A percentile compares a stretch with the other conserved stretches of the same genome.
phyloP scores from a whole-genome alignment of 208 protist species.

The Angomonas desouzai region DNA sequence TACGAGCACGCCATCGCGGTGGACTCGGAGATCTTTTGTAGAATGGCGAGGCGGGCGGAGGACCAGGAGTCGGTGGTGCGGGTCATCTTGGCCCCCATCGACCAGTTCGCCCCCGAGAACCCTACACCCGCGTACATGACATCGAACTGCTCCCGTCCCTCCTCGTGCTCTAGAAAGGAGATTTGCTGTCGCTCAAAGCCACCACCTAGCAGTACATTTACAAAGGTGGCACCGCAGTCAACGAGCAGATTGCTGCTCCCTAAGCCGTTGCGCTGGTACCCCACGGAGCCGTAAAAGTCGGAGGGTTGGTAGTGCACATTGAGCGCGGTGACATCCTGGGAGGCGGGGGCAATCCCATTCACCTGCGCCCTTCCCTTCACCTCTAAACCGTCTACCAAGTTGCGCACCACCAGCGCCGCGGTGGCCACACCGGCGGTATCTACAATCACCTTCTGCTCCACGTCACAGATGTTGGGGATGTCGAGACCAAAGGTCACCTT shows the following conservation, averaged over 20 bases:
- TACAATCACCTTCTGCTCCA: constrained; percentile 61
- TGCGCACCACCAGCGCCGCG: constrained; percentile 34
- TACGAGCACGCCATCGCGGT: constrained; percentile 72
- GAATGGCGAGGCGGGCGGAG: constrained; percentile 52
- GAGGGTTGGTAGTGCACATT: constrained; percentile 58
- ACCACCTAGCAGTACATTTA: constrained; percentile 74
- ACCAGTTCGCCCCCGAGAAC: constrained; percentile 79
- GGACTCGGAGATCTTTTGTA: constrained; percentile 54
- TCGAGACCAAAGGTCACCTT: constrained; percentile 60
- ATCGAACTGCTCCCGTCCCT: constrained; percentile 49
- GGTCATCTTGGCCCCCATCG: constrained; percentile 69
- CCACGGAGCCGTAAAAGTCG: constrained; percentile 69
- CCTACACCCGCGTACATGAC: constrained; percentile 79
- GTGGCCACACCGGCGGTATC: constrained; percentile 58
- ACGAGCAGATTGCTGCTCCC: constrained; percentile 84
- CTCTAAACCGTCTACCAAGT: constrained; percentile 68
- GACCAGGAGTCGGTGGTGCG: constrained; percentile 70
- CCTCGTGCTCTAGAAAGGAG: constrained; percentile 79
- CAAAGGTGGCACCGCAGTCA: constrained; percentile 76
- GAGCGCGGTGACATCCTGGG: constrained; percentile 63
- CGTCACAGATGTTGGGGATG: constrained; percentile 60
- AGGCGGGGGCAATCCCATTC: constrained; percentile 82
- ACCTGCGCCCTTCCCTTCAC: constrained; percentile 45
- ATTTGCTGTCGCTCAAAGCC: constrained; percentile 81
- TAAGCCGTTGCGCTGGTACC: constrained; percentile 79